A percentile compares a stretch with the other conserved stretches of the same genome.
These are phyloP conservation scores for Aspergillus sp. DNA, from an alignment of 2,329 filamentous ascomycete species.

Conservation along the genomic window DNA sequence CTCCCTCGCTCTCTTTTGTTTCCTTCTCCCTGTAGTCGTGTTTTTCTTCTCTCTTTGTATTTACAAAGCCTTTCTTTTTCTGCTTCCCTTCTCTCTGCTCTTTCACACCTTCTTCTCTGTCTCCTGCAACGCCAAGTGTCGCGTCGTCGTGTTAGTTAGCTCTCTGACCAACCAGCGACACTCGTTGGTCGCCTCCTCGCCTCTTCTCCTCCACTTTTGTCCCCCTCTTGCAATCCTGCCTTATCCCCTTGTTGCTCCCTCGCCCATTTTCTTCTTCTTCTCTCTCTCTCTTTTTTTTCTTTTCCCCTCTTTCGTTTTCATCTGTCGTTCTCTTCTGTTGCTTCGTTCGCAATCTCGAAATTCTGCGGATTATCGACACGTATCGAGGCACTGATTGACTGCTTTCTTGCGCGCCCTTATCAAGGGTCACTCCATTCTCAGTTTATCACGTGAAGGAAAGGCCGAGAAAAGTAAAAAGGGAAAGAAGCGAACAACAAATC, in stretches of 20 bases:
- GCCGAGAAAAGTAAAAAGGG: neutral
- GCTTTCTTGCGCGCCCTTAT: neutral
- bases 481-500: neutral
- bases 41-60: neutral
- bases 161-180: neutral
- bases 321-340: neutral
- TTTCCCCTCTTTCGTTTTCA: neutral
- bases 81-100: neutral
- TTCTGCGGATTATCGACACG: neutral
- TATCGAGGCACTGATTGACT: neutral
- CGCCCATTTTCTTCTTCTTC: neutral
- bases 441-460: neutral
- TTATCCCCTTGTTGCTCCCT: neutral
- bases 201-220: neutral
- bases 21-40: neutral
- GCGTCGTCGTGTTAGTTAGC: no score
- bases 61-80: conserved; percentile 2
- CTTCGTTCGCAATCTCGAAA: neutral
- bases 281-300: neutral
- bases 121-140: no score
- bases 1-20: neutral
- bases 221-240: conserved; percentile 1
- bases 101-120: no score
- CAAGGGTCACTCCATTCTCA: neutral
- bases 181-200: neutral